Percentiles rank a stretch among this genome's conserved stretches.
Conservation (phyloP, 2,329 filamentous ascomycete species). For the Cladophialophora chaetospira region DNA sequence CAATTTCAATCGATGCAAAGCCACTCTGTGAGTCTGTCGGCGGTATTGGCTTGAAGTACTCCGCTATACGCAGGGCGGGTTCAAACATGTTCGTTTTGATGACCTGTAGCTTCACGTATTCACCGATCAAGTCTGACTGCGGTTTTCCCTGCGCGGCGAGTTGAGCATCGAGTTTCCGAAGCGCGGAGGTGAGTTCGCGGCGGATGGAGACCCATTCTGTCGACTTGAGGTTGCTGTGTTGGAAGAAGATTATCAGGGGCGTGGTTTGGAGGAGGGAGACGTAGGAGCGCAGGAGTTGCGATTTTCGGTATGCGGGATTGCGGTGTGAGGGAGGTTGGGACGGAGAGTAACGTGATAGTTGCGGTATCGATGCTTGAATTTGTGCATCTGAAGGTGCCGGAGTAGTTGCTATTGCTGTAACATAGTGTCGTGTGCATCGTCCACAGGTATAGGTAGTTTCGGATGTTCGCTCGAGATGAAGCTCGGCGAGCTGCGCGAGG, state of each 20-base stretch:
- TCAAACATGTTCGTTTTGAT: slow-evolving; percentile 88
- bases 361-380: slow-evolving; percentile 44
- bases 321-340: slow-evolving; percentile 87
- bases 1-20: too few species aligned
- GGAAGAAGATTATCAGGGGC: slow-evolving; percentile 83
- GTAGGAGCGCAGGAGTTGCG: slow-evolving; percentile 84
- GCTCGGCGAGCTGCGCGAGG: slow-evolving; percentile 39
- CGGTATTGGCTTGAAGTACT: slow-evolving; percentile 68
- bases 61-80: slow-evolving; percentile 79
- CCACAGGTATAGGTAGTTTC: slow-evolving; percentile 33
- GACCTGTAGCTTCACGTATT: slow-evolving; percentile 74
- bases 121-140: slow-evolving; percentile 51
- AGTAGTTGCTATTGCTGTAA: slow-evolving; percentile 52
- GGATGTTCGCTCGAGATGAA: slow-evolving; percentile 37
- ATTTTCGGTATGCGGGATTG: slow-evolving; percentile 82
- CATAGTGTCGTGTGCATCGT: slow-evolving; percentile 39
- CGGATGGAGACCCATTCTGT: slow-evolving; percentile 73
- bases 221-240: slow-evolving; percentile 75
- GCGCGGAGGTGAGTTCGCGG: slow-evolving; percentile 64
- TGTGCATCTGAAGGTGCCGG: slow-evolving; percentile 57
- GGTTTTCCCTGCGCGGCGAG: slow-evolving; percentile 55
- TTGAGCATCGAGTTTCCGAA: slow-evolving; percentile 69
- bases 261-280: slow-evolving; percentile 84
- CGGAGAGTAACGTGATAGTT: slow-evolving; percentile 56
- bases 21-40: slow-evolving; percentile 34